Percentiles rank a stretch among this genome's conserved stretches.
Conservation (phyloP, 192 early-diverging fungal species). For the Coemansia reversa region DNA sequence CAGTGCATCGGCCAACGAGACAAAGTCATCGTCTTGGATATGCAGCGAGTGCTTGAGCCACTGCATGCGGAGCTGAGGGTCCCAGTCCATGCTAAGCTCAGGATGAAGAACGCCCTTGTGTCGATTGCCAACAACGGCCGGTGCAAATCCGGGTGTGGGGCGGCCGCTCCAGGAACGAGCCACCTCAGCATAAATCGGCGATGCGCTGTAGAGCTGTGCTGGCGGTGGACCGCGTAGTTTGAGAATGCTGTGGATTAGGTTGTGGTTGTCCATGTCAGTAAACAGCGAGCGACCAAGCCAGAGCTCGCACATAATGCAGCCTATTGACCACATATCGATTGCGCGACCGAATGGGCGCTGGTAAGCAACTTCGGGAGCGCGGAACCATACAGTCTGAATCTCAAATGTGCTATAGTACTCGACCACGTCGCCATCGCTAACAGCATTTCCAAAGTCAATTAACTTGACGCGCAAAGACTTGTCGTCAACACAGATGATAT, state of each 20-base stretch:
- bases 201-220: conserved; percentile 61
- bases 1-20: conserved; percentile 60
- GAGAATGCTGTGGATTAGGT: conserved; percentile 63
- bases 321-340: conserved; percentile 91
- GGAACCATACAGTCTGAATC: conserved; percentile 97
- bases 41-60: conserved; percentile 54
- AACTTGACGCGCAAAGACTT: conserved; percentile 79
- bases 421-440: conserved; percentile 52
- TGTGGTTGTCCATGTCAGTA: conserved; percentile 64
- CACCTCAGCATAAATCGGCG: conserved; percentile 61
- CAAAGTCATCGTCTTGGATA: conserved; percentile 52
- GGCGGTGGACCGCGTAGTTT: conserved; percentile 71
- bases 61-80: conserved; percentile 47
- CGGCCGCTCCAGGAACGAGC: conserved; percentile 55
- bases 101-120: conserved; percentile 30
- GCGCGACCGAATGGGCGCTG: conserved; percentile 60
- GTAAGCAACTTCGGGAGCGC: conserved; percentile 89
- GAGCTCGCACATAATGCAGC: conserved; percentile 79
- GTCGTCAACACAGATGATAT: conserved; percentile 74
- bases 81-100: conserved; percentile 50
- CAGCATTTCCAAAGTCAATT: conserved; percentile 94
- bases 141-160: conserved; percentile 38
- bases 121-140: conserved; percentile 27
- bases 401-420: conserved; percentile 61
- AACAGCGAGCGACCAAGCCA: conserved; percentile 72